Conservation (phyloP, 768 basidiomycete genomes). For the Baorangia bicolor region DNA sequence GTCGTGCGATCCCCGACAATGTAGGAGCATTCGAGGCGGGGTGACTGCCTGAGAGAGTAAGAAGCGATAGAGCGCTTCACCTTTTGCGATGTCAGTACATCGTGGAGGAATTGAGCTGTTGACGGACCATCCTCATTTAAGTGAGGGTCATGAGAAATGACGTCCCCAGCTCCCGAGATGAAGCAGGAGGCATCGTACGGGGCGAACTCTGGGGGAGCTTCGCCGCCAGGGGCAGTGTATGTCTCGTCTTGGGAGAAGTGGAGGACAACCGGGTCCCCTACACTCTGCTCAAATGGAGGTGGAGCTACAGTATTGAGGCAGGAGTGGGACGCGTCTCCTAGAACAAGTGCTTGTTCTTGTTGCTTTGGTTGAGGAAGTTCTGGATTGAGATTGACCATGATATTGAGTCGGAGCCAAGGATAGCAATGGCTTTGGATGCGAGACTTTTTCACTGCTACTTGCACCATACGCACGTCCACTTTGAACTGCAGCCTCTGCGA, state of each 20-base stretch:
- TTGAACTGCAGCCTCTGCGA: neutral
- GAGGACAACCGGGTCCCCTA: slow-evolving; percentile 20
- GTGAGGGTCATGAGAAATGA: slow-evolving; percentile 70
- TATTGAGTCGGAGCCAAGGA: neutral
- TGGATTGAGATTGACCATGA: slow-evolving; percentile 4
- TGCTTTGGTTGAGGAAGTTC: slow-evolving; percentile 9
- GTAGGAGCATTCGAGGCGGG: slow-evolving; percentile 46
- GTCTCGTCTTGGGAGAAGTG: slow-evolving; percentile 24
- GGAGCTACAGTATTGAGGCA: slow-evolving; percentile 5
- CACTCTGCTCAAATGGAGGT: slow-evolving; percentile 30
- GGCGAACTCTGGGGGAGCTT: slow-evolving; percentile 61
- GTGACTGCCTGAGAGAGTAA: slow-evolving; percentile 53
- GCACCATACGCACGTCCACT: neutral
- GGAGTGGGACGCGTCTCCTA: neutral
- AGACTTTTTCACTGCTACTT: neutral
- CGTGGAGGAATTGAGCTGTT: neutral
- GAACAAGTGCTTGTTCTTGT: neutral
- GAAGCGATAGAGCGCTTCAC: slow-evolving; percentile 74
- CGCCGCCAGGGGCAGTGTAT: slow-evolving; percentile 32
- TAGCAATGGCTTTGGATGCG: neutral
- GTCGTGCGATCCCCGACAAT: slow-evolving; percentile 53
- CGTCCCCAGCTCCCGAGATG: slow-evolving; percentile 43
- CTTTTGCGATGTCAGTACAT: slow-evolving; percentile 32
- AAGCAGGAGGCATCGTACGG: slow-evolving; percentile 65
- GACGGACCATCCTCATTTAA: slow-evolving; percentile 60